These are phyloP conservation scores for Fraxinus velutina DNA, from an alignment of 305 asterid genomes.

Conservation along the genomic window DNA sequence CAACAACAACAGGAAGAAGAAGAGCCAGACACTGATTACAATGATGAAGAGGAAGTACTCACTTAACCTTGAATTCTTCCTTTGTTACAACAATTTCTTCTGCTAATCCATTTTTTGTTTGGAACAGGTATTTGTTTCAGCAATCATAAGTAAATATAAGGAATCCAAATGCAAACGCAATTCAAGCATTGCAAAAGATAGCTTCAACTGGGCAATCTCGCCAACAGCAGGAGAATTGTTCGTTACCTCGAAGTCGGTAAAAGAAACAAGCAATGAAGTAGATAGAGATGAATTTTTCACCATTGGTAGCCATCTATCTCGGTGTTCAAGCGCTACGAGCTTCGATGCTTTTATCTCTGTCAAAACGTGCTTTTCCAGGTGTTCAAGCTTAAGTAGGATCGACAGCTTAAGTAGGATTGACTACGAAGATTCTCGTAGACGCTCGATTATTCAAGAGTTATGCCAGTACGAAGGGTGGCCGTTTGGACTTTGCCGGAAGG, in stretches of 20 bases:
- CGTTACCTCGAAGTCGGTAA: conserved; percentile 6
- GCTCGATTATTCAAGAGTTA: conserved; percentile 43
- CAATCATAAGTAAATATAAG: conserved; percentile 57
- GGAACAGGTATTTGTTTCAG: conserved; percentile 65
- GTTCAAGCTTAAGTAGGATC: conserved; percentile 54
- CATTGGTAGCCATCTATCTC: conserved; percentile 39
- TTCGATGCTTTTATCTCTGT: conserved; percentile 48
- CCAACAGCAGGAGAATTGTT: conserved; percentile 39
- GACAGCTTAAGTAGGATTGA: conserved; percentile 58
- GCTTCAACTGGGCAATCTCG: conserved; percentile 49
- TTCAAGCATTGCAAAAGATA: conserved; percentile 26
- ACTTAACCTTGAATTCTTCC: conserved; percentile 1
- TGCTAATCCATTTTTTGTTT: neutral
- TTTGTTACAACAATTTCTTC: neutral
- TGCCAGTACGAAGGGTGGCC: conserved; percentile 75
- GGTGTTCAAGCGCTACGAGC: conserved; percentile 54
- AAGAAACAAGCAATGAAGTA: conserved; percentile 19
- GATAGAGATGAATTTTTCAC: conserved; percentile 37
- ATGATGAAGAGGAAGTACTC: conserved; percentile 66
- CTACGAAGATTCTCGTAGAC: conserved; percentile 33
- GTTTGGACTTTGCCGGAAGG: conserved; percentile 66
- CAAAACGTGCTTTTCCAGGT: conserved; percentile 48
- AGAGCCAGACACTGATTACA: conserved; percentile 35
- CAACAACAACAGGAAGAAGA: conserved; percentile 22
- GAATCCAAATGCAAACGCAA: conserved; percentile 55